Evolutionary conservation across 495 filamentous ascomycete genomes (phyloP), one percentile per base, ranked within the genome.

Genomic region (Penicillium verhagenii): DNA sequence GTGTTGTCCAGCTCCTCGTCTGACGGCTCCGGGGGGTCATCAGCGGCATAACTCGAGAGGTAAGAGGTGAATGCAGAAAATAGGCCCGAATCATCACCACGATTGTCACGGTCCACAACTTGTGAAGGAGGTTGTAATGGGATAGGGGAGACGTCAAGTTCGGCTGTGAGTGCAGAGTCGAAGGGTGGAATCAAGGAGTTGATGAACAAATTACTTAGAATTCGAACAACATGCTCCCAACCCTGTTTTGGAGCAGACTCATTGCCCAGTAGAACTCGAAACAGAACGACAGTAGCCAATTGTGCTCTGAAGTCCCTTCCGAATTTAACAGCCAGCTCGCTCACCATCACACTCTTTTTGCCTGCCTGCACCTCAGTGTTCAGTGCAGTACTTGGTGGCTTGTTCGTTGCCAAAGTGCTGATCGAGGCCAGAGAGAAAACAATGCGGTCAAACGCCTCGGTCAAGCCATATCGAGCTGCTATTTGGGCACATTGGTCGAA

Each of bases 1-100:
- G 94, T 97, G 66, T 92, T 96, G 58, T 97, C 95, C 44, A 99
- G 77, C 68, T 99, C 94, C 63, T 97, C 94, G 51, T 96, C 92
- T 1, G 94, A 97, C 1, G 94, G 94, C 72, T 97, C 95, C 6
- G 94, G 94, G 9, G 94, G 94, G 59, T 99, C 94, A 66, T 97
- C 95, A 16, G 92, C 95, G 23, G 95, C 94, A 74, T 97, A 97
- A 67, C 92, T 97, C n/a, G 92, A 95, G 19, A 99, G 89, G 58
- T 97, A 97, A 5, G 90, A 96, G 1, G 92, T 92, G 54, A 99
- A 88, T 5, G 94, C 90, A 4, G 91, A 96, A 64, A 99, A 88
- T 19, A 99, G 78, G 6, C 95, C 91, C 3, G 83, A 81, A 20
- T 99, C 94, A 54, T 72, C 83, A 28, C 83, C 75, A 53, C 88